Percentiles rank a stretch among this genome's conserved stretches.
These are phyloP conservation scores for Vachellia collinsii DNA, from an alignment of 306 rosid species.

Conservation along the genomic window DNA sequence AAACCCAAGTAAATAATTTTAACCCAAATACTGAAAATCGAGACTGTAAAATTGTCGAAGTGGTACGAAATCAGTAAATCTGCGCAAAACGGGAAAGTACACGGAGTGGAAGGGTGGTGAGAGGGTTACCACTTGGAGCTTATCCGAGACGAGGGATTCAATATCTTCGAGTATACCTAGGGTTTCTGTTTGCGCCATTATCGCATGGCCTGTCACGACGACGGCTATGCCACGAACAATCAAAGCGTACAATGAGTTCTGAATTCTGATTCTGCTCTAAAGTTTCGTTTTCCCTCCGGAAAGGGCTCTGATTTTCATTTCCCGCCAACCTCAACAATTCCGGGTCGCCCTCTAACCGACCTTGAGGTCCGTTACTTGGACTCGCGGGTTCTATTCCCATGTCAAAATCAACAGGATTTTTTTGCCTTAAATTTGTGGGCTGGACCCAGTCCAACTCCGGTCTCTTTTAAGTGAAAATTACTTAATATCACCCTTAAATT, in stretches of 20 bases:
- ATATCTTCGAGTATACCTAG: slow-evolving; percentile 16
- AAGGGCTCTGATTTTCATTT: neutral
- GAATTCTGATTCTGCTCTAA: neutral
- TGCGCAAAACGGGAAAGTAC: neutral
- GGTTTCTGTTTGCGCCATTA: slow-evolving; percentile 7
- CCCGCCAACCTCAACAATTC: slow-evolving; percentile 2
- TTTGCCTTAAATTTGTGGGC: neutral
- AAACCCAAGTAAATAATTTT: neutral
- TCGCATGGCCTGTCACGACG: neutral
- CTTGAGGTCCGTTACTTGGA: neutral
- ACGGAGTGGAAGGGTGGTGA: neutral
- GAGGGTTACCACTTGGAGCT: slow-evolving; percentile 25
- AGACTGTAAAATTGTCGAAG: neutral
- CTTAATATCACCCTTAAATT: too few species aligned
- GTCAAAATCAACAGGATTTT: too few species aligned
- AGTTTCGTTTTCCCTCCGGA: slow-evolving; percentile 13
- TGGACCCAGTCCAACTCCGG: neutral
- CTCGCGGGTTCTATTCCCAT: neutral
- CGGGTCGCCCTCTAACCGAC: neutral
- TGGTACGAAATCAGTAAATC: neutral
- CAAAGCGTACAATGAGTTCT: neutral
- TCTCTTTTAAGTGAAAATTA: neutral
- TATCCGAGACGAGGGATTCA: slow-evolving; percentile 15
- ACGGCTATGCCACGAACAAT: neutral
- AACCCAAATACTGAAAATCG: neutral